Evolutionary conservation across 495 filamentous ascomycete species (phyloP).

Genomic region (Melanomma pulvis-pyrius): DNA sequence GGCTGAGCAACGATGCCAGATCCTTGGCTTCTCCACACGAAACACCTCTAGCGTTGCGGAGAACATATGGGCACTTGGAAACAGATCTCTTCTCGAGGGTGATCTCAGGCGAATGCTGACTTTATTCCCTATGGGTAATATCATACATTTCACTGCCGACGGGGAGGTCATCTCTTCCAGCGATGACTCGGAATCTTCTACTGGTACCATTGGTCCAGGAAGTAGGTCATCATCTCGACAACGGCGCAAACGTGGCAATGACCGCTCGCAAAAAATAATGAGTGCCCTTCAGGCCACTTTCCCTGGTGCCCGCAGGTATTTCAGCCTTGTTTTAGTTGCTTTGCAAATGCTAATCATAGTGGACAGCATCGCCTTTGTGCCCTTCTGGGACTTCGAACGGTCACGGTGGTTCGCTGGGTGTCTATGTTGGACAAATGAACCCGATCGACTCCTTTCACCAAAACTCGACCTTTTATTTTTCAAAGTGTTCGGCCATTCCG

Average conservation of each 20-base stretch:
- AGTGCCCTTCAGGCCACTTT: not conserved
- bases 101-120: conserved; percentile 20
- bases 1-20: not conserved
- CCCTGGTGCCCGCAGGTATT: not conserved
- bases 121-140: conserved; percentile 13
- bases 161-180: conserved; percentile 11
- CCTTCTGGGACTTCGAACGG: conserved; percentile 34
- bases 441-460: conserved; percentile 14
- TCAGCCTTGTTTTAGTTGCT: not conserved
- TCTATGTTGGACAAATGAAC: conserved; percentile 26
- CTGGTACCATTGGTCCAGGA: not conserved
- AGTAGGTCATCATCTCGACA: not conserved
- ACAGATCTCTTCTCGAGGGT: not conserved
- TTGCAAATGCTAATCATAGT: conserved; percentile 18
- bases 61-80: not conserved
- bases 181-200: conserved; percentile 14
- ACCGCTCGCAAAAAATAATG: not conserved
- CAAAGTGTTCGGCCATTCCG: conserved; percentile 34
- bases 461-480: conserved; percentile 29
- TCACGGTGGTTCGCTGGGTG: conserved; percentile 30
- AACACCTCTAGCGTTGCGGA: not conserved
- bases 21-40: conserved; percentile 1
- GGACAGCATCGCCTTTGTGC: conserved; percentile 27
- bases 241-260: not conserved
- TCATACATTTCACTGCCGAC: conserved; percentile 14